phyloP scores from a whole-genome alignment of 2,329 filamentous ascomycete genomes.

The Trichoderma brevicompactum region DNA sequence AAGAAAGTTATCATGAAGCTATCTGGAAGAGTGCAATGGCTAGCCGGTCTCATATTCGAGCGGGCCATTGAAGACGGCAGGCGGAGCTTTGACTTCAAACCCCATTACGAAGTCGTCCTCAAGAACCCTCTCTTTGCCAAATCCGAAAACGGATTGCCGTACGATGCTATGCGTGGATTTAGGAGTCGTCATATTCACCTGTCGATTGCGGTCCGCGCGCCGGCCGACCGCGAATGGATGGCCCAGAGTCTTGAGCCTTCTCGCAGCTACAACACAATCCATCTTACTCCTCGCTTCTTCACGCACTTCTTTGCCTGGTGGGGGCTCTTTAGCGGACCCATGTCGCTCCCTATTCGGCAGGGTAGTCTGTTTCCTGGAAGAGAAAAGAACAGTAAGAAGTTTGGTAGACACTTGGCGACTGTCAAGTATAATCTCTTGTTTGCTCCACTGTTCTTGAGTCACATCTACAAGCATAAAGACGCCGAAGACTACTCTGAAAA shows the following conservation, averaged over 20 bases:
- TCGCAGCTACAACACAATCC: slow-evolving; percentile 93
- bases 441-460: slow-evolving; percentile 90
- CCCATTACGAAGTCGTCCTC: slow-evolving; percentile 88
- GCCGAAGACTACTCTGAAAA: slow-evolving; percentile 78
- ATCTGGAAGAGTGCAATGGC: slow-evolving; percentile 92
- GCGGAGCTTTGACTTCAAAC: slow-evolving; percentile 85
- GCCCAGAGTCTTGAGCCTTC: slow-evolving; percentile 75
- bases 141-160: slow-evolving; percentile 59
- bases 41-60: slow-evolving; percentile 90
- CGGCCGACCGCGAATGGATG: slow-evolving; percentile 84
- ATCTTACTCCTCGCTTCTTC: slow-evolving; percentile 93
- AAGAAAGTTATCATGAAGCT: slow-evolving; percentile 99
- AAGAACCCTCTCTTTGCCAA: slow-evolving; percentile 79
- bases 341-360: slow-evolving; percentile 93
- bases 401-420: slow-evolving; percentile 93
- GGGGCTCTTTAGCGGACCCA: slow-evolving; percentile 92
- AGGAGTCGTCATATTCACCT: slow-evolving; percentile 95
- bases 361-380: slow-evolving; percentile 87
- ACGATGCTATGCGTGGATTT: slow-evolving; percentile 97
- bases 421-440: slow-evolving; percentile 96
- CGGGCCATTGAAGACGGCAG: slow-evolving; percentile 72
- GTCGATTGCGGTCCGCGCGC: slow-evolving; percentile 87
- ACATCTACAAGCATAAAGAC: slow-evolving; percentile 99
- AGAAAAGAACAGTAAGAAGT: slow-evolving; percentile 98
- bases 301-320: slow-evolving; percentile 99